Evolutionary conservation across 371 early-diverging fungal genomes (phyloP).

Genomic region (Mortierella sp.): DNA sequence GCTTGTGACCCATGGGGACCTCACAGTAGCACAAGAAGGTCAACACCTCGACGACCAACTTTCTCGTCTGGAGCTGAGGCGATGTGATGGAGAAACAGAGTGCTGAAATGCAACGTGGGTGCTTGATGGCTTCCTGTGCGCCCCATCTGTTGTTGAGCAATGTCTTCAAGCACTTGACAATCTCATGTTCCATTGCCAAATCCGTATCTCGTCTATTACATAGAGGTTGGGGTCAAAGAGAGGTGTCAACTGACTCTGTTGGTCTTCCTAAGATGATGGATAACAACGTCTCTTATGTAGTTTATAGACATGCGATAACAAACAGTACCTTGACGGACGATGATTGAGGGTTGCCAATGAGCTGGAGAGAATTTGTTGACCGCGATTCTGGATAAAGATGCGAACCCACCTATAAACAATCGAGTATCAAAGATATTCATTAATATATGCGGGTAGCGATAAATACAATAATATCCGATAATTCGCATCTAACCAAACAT

Average conservation of each 20-base stretch:
- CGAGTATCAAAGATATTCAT: not conserved
- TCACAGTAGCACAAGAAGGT: conserved; percentile 89
- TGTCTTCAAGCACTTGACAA: conserved; percentile 85
- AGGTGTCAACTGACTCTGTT: conserved; percentile 37
- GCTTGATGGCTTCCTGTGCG: conserved; percentile 82
- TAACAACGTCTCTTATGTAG: conserved; percentile 13
- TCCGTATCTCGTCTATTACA: conserved; percentile 72
- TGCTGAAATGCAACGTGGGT: conserved; percentile 79
- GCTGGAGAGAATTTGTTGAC: conserved; percentile 48
- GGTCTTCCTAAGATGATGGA: conserved; percentile 2
- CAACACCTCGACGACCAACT: conserved; percentile 85
- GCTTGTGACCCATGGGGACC: conserved; percentile 82
- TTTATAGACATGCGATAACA: not conserved
- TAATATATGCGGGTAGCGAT: conserved; percentile 28
- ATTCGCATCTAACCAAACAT: conserved; percentile 41
- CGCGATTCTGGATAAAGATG: conserved; percentile 37
- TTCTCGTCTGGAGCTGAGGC: conserved; percentile 81
- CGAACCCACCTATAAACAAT: conserved; percentile 37
- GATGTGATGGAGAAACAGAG: conserved; percentile 86
- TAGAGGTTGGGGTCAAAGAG: not conserved
- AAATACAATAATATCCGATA: not conserved
- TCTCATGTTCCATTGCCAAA: conserved; percentile 85
- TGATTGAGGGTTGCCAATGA: conserved; percentile 30
- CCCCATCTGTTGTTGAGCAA: conserved; percentile 87
- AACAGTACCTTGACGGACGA: conserved; percentile 44